These are phyloP conservation scores for Elongisporangium senticosum DNA, from an alignment of 352 stramenopile species.

Conservation along the genomic window DNA sequence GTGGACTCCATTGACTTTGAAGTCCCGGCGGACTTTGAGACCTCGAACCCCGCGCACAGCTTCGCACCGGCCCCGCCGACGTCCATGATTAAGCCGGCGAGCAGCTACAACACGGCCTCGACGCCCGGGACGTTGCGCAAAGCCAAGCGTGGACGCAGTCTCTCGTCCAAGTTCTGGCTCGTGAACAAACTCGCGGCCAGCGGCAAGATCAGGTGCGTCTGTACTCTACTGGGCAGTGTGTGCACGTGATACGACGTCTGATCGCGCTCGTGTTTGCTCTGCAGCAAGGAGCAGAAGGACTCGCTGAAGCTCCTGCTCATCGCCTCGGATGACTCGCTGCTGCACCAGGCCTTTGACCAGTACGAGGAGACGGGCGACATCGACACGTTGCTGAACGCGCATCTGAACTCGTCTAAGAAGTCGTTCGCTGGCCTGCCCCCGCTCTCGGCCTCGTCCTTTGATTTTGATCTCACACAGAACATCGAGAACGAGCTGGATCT, in stretches of 20 bases:
- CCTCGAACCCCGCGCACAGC: slow-evolving; percentile 1
- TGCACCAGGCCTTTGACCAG: slow-evolving; percentile 69
- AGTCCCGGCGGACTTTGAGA: slow-evolving; percentile 29
- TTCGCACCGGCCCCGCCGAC: slow-evolving; percentile 12
- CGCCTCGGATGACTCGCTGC: slow-evolving; percentile 58
- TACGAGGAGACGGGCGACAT: slow-evolving; percentile 80
- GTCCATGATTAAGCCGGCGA: slow-evolving; percentile 22
- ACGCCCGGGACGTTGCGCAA: slow-evolving; percentile 30
- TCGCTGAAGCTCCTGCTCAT: slow-evolving; percentile 80
- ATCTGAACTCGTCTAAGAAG: slow-evolving; percentile 51
- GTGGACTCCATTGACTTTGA: slow-evolving; percentile 67
- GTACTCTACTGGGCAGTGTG: background rate
- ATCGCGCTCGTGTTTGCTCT: slow-evolving; percentile 1
- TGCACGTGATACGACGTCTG: background rate
- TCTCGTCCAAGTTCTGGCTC: slow-evolving; percentile 85
- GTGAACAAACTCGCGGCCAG: slow-evolving; percentile 77
- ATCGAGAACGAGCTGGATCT: slow-evolving; percentile 77
- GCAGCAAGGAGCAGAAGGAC: slow-evolving; percentile 71
- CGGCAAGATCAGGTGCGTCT: slow-evolving; percentile 63
- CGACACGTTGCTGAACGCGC: slow-evolving; percentile 62
- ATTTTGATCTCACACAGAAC: slow-evolving; percentile 75
- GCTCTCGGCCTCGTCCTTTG: slow-evolving; percentile 54
- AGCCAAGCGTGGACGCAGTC: slow-evolving; percentile 57
- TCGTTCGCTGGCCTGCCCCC: slow-evolving; percentile 51
- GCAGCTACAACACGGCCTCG: slow-evolving; percentile 7